These are phyloP conservation scores for Sordariomycetes sp. DNA, from an alignment of 2,329 filamentous ascomycete species.

Conservation along the genomic window DNA sequence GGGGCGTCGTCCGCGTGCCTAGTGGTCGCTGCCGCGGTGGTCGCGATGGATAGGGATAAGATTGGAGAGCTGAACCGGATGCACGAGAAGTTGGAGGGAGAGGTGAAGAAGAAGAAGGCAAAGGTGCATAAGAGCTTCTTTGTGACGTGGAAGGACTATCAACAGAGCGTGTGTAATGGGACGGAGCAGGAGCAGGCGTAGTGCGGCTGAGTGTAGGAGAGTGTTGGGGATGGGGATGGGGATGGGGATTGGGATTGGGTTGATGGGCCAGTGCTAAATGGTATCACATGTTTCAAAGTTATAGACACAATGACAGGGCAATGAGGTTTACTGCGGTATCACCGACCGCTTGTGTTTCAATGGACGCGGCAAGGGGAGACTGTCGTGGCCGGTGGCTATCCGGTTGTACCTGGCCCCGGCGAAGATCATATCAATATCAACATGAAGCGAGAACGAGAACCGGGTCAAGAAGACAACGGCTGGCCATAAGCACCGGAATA, in stretches of 20 bases:
- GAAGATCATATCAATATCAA: not conserved
- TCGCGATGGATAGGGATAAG: conserved; percentile 39
- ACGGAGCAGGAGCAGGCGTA: conserved; percentile 21
- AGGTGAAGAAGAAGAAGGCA: conserved; percentile 34
- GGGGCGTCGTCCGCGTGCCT: conserved; percentile 65
- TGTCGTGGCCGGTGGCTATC: not conserved
- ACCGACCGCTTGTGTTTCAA: not conserved
- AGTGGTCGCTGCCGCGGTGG: conserved; percentile 52
- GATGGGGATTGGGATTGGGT: not conserved
- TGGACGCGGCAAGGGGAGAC: not conserved
- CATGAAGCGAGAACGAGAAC: not conserved
- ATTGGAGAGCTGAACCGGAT: conserved; percentile 48
- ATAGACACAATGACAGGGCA: not conserved
- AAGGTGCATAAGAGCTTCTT: conserved; percentile 55
- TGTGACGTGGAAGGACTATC: conserved; percentile 57
- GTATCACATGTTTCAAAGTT: not conserved
- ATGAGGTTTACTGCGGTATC: not conserved
- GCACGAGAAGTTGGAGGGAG: conserved; percentile 43
- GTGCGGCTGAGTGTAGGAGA: not conserved
- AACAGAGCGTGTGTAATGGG: conserved; percentile 3
- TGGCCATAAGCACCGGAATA: not conserved
- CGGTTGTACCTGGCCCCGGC: not conserved
- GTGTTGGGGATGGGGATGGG: not conserved
- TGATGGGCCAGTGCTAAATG: not conserved
- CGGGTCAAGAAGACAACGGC: not conserved